These are phyloP conservation scores for Eutrema salsugineum DNA, from an alignment of 441 rosid genomes.

Conservation along the genomic window DNA sequence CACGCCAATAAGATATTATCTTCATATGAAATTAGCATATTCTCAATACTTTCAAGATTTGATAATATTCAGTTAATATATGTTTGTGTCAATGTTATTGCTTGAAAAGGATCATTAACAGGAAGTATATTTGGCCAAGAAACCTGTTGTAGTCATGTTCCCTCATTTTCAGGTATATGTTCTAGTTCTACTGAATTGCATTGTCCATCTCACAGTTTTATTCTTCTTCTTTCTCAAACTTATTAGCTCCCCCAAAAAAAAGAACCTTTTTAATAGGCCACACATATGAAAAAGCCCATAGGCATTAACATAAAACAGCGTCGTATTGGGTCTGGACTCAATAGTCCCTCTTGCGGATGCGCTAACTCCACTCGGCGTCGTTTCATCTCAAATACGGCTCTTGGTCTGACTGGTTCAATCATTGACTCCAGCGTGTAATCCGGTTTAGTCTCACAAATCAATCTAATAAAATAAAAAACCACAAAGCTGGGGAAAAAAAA, in stretches of 20 bases:
- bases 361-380: background rate
- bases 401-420: background rate
- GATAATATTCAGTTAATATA: background rate
- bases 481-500: background rate
- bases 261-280: background rate
- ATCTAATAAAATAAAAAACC: background rate
- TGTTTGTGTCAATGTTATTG: background rate
- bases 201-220: background rate
- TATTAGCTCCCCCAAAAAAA: no score
- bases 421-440: background rate
- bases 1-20: conserved; percentile 20
- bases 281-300: background rate
- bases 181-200: background rate
- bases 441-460: conserved; percentile 9
- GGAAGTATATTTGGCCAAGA: conserved; percentile 20
- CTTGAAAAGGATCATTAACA: background rate
- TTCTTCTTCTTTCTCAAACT: background rate
- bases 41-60: conserved; percentile 5
- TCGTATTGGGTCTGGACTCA: background rate
- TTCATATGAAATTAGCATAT: conserved; percentile 1
- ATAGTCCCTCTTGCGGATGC: background rate
- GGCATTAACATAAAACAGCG: background rate
- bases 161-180: conserved; percentile 10
- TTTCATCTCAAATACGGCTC: background rate
- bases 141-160: conserved; percentile 2